Evolutionary conservation across 148 eudicot species (phyloP).

Genomic region (Cornus florida): DNA sequence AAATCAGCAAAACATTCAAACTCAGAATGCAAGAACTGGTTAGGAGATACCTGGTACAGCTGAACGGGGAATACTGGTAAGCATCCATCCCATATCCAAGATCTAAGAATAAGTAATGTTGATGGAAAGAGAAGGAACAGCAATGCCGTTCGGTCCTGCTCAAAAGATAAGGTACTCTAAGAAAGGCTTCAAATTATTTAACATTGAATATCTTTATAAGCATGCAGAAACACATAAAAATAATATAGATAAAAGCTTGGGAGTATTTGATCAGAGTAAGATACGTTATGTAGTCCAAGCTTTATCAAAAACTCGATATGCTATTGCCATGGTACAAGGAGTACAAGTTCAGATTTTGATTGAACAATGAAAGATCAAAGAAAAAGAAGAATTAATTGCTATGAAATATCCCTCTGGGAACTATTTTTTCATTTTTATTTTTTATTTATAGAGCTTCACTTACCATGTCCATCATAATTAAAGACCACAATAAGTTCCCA

Average conservation of each 20-base stretch:
- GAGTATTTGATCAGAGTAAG: background rate
- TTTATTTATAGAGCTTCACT: background rate
- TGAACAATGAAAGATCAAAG: background rate
- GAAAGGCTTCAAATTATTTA: background rate
- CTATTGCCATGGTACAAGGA: background rate
- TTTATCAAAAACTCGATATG: background rate
- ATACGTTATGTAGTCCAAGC: background rate
- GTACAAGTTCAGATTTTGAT: background rate
- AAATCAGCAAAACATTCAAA: conserved; percentile 3
- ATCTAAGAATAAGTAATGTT: conserved; percentile 34
- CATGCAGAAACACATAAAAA: background rate
- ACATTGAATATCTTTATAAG: background rate
- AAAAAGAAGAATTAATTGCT: background rate
- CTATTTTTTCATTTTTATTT: too few species aligned
- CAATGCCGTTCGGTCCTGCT: conserved; percentile 53
- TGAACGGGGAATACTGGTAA: conserved; percentile 60
- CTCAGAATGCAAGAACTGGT: conserved; percentile 1
- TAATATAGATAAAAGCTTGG: too few species aligned
- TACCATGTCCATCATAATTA: too few species aligned
- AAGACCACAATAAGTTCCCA: background rate
- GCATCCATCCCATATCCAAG: conserved; percentile 50
- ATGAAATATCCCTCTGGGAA: background rate
- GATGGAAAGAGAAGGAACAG: conserved; percentile 56
- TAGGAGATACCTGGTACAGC: conserved; percentile 37
- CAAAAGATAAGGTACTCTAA: conserved; percentile 2